A percentile compares a stretch with the other conserved stretches of the same genome.
These are phyloP conservation scores for Petrea volubilis DNA, from an alignment of 257 asterid species.

Conservation along the genomic window DNA sequence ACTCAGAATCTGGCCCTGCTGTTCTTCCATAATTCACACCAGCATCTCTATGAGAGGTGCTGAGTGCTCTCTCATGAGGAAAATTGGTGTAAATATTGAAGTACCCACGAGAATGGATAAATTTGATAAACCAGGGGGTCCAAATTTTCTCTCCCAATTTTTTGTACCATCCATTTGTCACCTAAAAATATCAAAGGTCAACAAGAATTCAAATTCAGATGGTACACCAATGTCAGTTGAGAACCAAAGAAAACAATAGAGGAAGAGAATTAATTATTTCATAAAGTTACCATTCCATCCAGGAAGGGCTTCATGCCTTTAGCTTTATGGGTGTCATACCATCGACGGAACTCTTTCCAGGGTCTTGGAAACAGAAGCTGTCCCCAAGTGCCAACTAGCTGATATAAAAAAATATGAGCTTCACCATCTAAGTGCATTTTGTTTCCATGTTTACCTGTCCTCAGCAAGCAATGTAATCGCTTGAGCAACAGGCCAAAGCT, in stretches of 20 bases:
- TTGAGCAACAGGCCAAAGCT: neutral
- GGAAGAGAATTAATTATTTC: neutral
- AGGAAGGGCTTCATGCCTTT: conserved; percentile 78
- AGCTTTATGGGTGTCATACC: conserved; percentile 82
- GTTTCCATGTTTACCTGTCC: conserved; percentile 88
- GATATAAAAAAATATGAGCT: conserved; percentile 74
- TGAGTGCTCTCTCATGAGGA: conserved; percentile 72
- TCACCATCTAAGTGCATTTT: conserved; percentile 67
- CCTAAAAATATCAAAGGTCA: conserved; percentile 43
- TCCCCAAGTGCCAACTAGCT: conserved; percentile 99
- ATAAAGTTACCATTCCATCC: conserved; percentile 78
- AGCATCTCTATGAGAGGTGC: conserved; percentile 87
- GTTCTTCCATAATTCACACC: conserved; percentile 93
- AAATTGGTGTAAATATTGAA: conserved; percentile 83
- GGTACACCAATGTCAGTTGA: neutral
- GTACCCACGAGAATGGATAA: conserved; percentile 79
- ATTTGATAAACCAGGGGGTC: conserved; percentile 99
- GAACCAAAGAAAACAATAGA: neutral
- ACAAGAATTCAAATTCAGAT: neutral
- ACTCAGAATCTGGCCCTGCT: conserved; percentile 82
- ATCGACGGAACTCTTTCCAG: conserved; percentile 94
- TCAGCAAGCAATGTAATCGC: conserved; percentile 21
- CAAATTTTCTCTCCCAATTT: conserved; percentile 92
- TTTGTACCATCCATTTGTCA: conserved; percentile 96
- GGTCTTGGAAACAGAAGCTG: conserved; percentile 96